Conservation (phyloP, 2,329 filamentous ascomycete genomes). For the Fusarium oxysporum region DNA sequence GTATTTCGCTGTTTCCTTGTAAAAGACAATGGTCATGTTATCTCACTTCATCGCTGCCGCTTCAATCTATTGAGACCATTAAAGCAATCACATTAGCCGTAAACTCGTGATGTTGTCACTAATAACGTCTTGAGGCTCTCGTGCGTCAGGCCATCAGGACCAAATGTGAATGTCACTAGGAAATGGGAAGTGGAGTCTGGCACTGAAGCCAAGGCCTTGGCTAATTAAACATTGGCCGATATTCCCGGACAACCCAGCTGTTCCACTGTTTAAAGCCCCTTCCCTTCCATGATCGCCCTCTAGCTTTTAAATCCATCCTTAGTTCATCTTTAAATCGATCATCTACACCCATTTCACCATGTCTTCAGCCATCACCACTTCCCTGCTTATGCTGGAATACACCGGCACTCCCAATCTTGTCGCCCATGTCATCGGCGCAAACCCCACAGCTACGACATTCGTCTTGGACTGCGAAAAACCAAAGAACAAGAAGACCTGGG, state of each 20-base stretch:
- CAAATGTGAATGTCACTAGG: not conserved
- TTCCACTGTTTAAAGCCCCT: not conserved
- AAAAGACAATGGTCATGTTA: rapidly evolving
- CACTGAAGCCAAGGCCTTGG: not conserved
- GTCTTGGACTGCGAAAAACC: not conserved
- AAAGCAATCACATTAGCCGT: rapidly evolving
- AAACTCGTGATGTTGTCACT: rapidly evolving
- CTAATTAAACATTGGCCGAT: not conserved
- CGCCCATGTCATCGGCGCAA: not conserved
- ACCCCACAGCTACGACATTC: slow-evolving; percentile 1
- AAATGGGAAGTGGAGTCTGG: not conserved
- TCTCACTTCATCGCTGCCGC: no score
- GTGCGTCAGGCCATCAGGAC: not conserved
- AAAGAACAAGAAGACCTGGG: not conserved
- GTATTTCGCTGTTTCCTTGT: rapidly evolving
- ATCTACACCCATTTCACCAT: not conserved
- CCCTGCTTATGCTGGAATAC: not conserved
- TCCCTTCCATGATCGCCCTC: not conserved
- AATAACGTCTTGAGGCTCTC: not conserved
- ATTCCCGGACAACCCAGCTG: not conserved
- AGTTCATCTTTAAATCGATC: rapidly evolving
- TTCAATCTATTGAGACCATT: not conserved
- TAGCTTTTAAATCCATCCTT: not conserved
- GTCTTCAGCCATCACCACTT: not conserved
- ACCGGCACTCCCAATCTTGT: not conserved